These are phyloP conservation scores for Eragrostis curvula DNA, from an alignment of 176 grass and related monocot genomes.

Conservation along the genomic window DNA sequence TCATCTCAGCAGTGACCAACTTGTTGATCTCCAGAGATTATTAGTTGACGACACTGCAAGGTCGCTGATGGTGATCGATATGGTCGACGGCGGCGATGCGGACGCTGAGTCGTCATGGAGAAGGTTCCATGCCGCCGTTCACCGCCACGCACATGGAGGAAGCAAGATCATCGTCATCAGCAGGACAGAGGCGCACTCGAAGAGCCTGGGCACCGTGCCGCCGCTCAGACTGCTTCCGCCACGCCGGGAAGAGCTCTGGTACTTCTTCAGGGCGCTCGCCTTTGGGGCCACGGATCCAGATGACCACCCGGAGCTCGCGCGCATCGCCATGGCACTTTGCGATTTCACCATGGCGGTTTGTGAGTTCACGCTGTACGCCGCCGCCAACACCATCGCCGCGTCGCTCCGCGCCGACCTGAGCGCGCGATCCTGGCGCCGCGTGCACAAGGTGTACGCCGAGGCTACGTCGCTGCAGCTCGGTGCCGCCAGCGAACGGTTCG, in stretches of 20 bases:
- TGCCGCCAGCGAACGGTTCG: too few species aligned
- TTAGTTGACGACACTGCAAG: neutral
- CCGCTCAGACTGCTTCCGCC: neutral
- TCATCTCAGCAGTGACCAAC: neutral
- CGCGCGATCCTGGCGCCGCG: neutral
- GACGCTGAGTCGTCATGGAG: conserved; percentile 4
- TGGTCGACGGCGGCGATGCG: neutral
- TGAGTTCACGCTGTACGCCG: too few species aligned
- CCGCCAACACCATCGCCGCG: neutral
- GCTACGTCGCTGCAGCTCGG: neutral
- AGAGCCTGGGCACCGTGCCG: neutral
- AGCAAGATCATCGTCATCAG: too few species aligned
- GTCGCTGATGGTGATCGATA: neutral
- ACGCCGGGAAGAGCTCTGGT: conserved; percentile 1
- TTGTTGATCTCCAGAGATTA: too few species aligned
- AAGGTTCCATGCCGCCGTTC: neutral
- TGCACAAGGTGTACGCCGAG: neutral
- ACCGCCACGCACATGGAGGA: neutral
- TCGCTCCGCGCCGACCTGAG: neutral
- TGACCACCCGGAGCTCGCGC: neutral
- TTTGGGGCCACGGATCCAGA: neutral
- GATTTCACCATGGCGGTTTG: too few species aligned
- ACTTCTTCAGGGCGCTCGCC: neutral
- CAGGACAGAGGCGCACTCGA: neutral
- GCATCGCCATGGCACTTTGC: conserved; percentile 19